Base-by-base conservation (phyloP, 2,329 filamentous ascomycete genomes). In the Emergomyces orientalis region DNA sequence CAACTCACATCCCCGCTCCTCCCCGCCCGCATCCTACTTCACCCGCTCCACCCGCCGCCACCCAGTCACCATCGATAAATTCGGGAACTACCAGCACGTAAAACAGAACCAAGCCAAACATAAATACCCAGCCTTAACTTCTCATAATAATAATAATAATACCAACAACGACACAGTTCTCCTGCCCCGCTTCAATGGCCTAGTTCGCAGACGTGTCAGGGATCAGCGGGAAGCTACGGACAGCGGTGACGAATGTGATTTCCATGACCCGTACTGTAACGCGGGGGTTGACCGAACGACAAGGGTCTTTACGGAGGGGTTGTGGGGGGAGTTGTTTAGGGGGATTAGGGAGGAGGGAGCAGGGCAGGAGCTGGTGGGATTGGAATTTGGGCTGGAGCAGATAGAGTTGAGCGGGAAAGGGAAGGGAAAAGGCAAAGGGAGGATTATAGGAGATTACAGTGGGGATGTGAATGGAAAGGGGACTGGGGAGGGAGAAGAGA, bases 31-130 rank as follows among this genome's bases (percentile, higher is more conserved):
- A 54, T 58, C 52, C 49, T 25, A 39, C 39, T 51, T 56, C 60
- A 43, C 37, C 37, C 59, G 45, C 32, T 22, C 59, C 61, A n/a
- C 34, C 37, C 41, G 30, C 47, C 60, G 63, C 34, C 63, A 59
- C n/a, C 19, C 39, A 37, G 62, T 65, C 56, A 59, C 58, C n/a
- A 30, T 63, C 62, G 63, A 63, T 25, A 30, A 52, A 11, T 65
- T 63, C 54, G 63, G 63, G 7, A 63, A 63, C 37, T 65, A 62
- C 54, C 39, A 59, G 34, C 56, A 5, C 13, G 39, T 13, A 14
- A n/a, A 39, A 2, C 56, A 11, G 9, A 25, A 41, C 32, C 54
- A 54, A 3, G 6, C 52, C 11, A 22, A 45, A 19, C 32, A 6
- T 22, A 3, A 25, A 22, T 25, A 39, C n/a, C 11, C 27, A 32